Evolutionary conservation across 1,284 basidiomycete species (phyloP).

Genomic region (Spongispora temasekensis): DNA sequence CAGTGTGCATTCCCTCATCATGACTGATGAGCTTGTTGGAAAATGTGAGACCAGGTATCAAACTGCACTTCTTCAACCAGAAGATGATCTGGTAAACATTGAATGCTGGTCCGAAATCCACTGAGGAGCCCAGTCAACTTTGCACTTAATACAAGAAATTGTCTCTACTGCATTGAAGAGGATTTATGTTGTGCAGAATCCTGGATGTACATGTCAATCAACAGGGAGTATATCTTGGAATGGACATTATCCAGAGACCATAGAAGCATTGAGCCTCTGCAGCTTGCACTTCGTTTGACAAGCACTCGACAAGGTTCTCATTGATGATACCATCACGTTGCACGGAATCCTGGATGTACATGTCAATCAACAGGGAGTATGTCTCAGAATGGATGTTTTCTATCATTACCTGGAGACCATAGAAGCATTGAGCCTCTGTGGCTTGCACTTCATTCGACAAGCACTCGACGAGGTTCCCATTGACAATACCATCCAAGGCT

Average conservation of each 20-base stretch:
- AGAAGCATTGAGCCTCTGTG: not conserved
- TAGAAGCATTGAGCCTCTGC: conserved; percentile 98
- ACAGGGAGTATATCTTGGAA: conserved; percentile 96
- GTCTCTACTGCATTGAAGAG: conserved; percentile 96
- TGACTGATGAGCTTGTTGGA: conserved; percentile 98
- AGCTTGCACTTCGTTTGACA: conserved; percentile 91
- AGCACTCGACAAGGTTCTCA: conserved; percentile 95
- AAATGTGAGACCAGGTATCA: conserved; percentile 98
- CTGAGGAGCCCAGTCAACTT: conserved; percentile 91
- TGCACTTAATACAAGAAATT: conserved; percentile 89
- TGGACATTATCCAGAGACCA: conserved; percentile 99
- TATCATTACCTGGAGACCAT: not conserved
- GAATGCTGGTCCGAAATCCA: conserved; percentile 90
- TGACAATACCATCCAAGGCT: conserved; percentile 94
- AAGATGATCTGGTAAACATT: conserved; percentile 93
- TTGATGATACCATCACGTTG: no score
- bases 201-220: conserved; percentile 98
- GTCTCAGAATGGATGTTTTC: not conserved
- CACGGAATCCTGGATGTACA: not conserved
- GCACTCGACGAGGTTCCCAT: no score
- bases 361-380: not conserved
- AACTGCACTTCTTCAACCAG: conserved; percentile 98
- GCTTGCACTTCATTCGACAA: not conserved
- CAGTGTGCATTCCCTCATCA: conserved; percentile 98
- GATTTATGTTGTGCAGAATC: conserved; percentile 80